Evolutionary conservation across 305 asterid genomes (phyloP).

Genomic region (Rubia balearica): DNA sequence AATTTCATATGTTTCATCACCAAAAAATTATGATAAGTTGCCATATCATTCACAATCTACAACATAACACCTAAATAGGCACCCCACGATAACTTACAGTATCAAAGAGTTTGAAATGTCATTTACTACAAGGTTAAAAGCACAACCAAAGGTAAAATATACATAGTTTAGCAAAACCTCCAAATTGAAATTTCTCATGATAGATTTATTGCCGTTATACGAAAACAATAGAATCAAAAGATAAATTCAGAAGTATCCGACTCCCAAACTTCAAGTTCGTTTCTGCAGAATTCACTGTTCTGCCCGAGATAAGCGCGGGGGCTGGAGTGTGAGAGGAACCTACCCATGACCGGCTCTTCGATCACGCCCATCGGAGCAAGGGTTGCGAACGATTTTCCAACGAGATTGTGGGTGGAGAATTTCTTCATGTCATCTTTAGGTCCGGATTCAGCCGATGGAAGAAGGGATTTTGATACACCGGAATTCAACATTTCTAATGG

Average conservation of each 20-base stretch:
- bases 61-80: too few species aligned
- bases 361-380: conserved; percentile 37
- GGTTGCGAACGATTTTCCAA: conserved; percentile 16
- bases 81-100: too few species aligned
- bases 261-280: conserved; percentile 95
- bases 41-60: background rate
- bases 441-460: conserved; percentile 27
- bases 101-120: too few species aligned
- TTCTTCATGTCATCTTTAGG: conserved; percentile 22
- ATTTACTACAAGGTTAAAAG: background rate
- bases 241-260: background rate
- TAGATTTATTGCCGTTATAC: conserved; percentile 61
- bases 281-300: conserved; percentile 77
- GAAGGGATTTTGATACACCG: conserved; percentile 58
- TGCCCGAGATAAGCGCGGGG: conserved; percentile 64
- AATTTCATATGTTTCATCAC: background rate
- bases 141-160: background rate
- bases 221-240: conserved; percentile 35
- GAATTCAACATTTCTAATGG: conserved; percentile 36
- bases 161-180: conserved; percentile 33
- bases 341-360: conserved; percentile 33
- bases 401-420: conserved; percentile 24
- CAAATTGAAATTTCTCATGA: conserved; percentile 62
- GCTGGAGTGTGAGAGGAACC: conserved; percentile 60
- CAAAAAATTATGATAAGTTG: background rate